Conservation (phyloP, 164 flowering plant genomes). For the Akebia trifoliata region DNA sequence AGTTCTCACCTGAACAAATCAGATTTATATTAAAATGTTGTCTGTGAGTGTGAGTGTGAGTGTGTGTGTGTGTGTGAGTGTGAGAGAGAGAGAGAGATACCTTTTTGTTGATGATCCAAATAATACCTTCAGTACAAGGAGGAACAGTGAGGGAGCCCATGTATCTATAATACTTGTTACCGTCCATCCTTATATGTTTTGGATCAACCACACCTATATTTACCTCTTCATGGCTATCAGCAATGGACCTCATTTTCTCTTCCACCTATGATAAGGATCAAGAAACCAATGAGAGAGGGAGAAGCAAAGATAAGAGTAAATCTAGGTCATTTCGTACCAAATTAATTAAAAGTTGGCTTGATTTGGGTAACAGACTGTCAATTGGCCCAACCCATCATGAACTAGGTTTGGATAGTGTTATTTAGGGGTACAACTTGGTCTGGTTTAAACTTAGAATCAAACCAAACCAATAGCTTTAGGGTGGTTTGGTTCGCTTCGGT, state of each 20-base stretch:
- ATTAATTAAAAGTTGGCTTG: not conserved
- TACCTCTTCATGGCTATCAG: conserved; percentile 12
- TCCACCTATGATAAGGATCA: no score
- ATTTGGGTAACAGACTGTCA: no score
- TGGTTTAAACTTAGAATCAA: no score
- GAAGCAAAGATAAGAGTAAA: not conserved
- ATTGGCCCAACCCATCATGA: no score
- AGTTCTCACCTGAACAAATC: conserved; percentile 19
- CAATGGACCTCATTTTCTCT: conserved; percentile 10
- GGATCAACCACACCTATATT: conserved; percentile 35
- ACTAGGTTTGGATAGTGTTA: no score
- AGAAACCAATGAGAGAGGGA: no score
- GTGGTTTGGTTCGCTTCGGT: no score
- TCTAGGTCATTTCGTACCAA: no score
- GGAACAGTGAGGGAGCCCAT: conserved; percentile 14
- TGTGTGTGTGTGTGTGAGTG: no score
- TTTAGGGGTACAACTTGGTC: no score
- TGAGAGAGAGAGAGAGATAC: not conserved
- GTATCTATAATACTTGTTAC: conserved; percentile 13
- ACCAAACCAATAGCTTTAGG: no score
- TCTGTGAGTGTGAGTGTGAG: no score
- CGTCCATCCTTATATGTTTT: conserved; percentile 23
- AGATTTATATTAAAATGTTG: not conserved
- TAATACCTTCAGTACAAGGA: conserved; percentile 22
- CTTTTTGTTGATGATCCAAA: conserved; percentile 36